phyloP scores from a whole-genome alignment of 2,329 filamentous ascomycete genomes.

The Claviceps monticola region DNA sequence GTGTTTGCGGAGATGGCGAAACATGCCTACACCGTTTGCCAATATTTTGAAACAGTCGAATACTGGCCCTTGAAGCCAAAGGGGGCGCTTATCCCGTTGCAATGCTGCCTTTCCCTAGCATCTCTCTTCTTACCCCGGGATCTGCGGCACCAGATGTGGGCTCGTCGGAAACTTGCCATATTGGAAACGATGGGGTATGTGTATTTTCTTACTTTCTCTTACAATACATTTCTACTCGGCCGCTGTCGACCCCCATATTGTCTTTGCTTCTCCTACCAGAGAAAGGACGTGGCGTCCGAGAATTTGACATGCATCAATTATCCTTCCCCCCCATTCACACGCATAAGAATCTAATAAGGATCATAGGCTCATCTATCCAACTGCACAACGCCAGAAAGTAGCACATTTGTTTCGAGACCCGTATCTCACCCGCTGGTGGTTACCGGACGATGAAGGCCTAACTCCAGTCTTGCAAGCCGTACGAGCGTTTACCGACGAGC shows the following conservation, averaged over 20 bases:
- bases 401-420: slow-evolving; percentile 59
- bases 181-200: slow-evolving; percentile 68
- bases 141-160: slow-evolving; percentile 60
- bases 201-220: neutral
- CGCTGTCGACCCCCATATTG: no score
- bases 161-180: slow-evolving; percentile 61
- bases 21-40: slow-evolving; percentile 57
- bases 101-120: slow-evolving; percentile 63
- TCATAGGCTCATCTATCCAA: slow-evolving; percentile 67
- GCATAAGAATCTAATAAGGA: no score
- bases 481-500: slow-evolving; percentile 68
- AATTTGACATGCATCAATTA: no score
- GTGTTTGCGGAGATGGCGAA: slow-evolving; percentile 39
- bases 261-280: no score
- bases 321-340: no score
- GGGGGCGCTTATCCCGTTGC: slow-evolving; percentile 57
- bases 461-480: slow-evolving; percentile 61
- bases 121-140: slow-evolving; percentile 71
- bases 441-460: slow-evolving; percentile 67
- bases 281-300: no score
- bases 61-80: slow-evolving; percentile 56
- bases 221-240: neutral
- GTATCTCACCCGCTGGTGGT: slow-evolving; percentile 72
- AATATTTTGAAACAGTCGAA: slow-evolving; percentile 67
- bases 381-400: slow-evolving; percentile 60